Base-by-base conservation (phyloP, 2,329 filamentous ascomycete species). In the Sarocladium kiliense region DNA sequence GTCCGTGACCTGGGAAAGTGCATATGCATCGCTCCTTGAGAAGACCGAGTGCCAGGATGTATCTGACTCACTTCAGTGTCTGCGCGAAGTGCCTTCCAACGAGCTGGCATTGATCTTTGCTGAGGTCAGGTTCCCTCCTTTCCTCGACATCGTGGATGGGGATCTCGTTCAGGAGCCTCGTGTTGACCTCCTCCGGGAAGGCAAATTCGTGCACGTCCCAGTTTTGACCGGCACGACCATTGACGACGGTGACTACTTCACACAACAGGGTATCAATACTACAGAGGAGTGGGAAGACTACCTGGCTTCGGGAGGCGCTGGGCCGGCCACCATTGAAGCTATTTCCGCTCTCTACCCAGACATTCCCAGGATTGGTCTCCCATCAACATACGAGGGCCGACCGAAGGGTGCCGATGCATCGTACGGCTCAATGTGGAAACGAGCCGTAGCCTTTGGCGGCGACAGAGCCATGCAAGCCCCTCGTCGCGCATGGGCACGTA, bases 161-260 rank as follows among this genome's bases (percentile, higher is more conserved):
- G 64, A 71, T 44, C 70, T 70, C 7, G 64, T 75, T 6, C 79
- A 77, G 25, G 64, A 75, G 9, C 80, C 83, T 61, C 37, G 37
- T 7, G 18, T 41, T 10, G 37, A 41, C 6, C 37, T 41, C 18
- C 70, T 88, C 5, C 68, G 71, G 1, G 66, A 74, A 5, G 82
- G 82, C 37, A 74, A 76, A 14, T 86, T 87, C 59, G 78, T 86
- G 55, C 76, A 81, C 56, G 80, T 87, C 0, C 83, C 83, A 1
- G 77, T 87, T 49, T 74, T 88, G 9, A 70, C 76, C 27, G 85
- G 85, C 12, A 76, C 76, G 19, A 87, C 86, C 64, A 77, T 76
- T 1, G 85, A 88, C 61, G 85, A 88, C 64, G 85, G 67, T 44
- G 76, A 76, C 1, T 68, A 71, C 1, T 85, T 85, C 62, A 76